phyloP scores from a whole-genome alignment of 768 basidiomycete species.

The Scleroderma bovista region DNA sequence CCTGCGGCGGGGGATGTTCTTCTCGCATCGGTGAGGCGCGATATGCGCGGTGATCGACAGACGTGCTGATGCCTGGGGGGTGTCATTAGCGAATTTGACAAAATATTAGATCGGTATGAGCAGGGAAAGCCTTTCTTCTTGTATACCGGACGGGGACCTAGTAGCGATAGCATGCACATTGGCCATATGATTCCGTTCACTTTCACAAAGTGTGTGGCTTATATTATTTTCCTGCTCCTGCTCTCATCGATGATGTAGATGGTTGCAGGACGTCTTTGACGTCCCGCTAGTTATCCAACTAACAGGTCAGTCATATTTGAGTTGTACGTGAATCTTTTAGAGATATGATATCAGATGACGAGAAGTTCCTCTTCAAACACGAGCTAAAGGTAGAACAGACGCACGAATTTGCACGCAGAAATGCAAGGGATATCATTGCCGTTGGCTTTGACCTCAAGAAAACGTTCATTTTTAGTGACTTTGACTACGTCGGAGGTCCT shows the following conservation, averaged over 20 bases:
- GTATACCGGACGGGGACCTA: slow-evolving; percentile 96
- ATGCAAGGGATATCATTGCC: slow-evolving; percentile 95
- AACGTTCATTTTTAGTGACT: slow-evolving; percentile 96
- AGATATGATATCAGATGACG: slow-evolving; percentile 64
- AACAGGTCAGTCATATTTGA: slow-evolving; percentile 53
- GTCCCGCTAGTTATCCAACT: slow-evolving; percentile 94
- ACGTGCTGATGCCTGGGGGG: not conserved
- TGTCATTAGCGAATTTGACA: slow-evolving; percentile 79
- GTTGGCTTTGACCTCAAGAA: slow-evolving; percentile 87
- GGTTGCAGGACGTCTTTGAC: slow-evolving; percentile 95
- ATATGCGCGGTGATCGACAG: not conserved
- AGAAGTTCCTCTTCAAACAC: slow-evolving; percentile 98
- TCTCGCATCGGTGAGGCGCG: slow-evolving; percentile 81
- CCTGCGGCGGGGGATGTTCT: slow-evolving; percentile 90
- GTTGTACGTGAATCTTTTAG: not conserved
- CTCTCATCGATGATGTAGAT: slow-evolving; percentile 42
- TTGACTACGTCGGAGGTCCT: slow-evolving; percentile 81
- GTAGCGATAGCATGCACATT: slow-evolving; percentile 94
- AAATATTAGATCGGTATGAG: slow-evolving; percentile 92
- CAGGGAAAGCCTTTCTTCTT: slow-evolving; percentile 96
- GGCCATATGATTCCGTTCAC: slow-evolving; percentile 97
- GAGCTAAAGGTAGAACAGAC: slow-evolving; percentile 89
- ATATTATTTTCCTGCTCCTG: not conserved
- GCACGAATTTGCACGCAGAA: slow-evolving; percentile 71
- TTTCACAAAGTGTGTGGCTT: slow-evolving; percentile 79